Conservation (phyloP, 2,329 filamentous ascomycete genomes). For the Diaporthe helianthi region DNA sequence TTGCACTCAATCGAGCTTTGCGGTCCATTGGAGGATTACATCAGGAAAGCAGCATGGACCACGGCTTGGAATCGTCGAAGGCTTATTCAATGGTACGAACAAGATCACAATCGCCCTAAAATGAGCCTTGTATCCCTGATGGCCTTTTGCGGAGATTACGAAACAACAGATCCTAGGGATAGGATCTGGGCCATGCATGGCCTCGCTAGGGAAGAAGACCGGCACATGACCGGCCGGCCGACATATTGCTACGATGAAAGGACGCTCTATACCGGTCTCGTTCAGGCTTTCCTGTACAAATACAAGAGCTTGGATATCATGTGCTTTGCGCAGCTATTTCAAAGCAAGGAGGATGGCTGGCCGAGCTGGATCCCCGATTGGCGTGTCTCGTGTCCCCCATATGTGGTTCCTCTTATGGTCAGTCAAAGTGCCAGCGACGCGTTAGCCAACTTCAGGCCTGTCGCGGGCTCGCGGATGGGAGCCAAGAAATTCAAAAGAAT, state of each 20-base stretch:
- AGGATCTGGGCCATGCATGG: constrained; percentile 26
- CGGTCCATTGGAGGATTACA: background rate
- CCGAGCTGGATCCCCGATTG: constrained; percentile 30
- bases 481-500: background rate
- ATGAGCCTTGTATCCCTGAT: constrained; percentile 27
- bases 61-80: constrained; percentile 27
- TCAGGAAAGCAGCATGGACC: background rate
- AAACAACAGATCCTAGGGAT: constrained; percentile 25
- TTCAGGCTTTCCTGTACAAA: constrained; percentile 1
- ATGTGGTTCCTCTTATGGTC: constrained; percentile 29
- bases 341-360: background rate
- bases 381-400: constrained; percentile 11
- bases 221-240: constrained; percentile 22
- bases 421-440: constrained; percentile 27
- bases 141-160: constrained; percentile 29
- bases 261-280: constrained; percentile 26
- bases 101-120: background rate
- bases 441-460: constrained; percentile 28
- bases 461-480: background rate
- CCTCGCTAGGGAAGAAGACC: constrained; percentile 21
- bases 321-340: constrained; percentile 27
- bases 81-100: constrained; percentile 26
- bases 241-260: constrained; percentile 22
- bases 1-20: constrained; percentile 24
- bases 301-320: constrained; percentile 28